These are phyloP conservation scores for Sclerotinia subarctica DNA, from an alignment of 2,329 filamentous ascomycete species.

Conservation along the genomic window DNA sequence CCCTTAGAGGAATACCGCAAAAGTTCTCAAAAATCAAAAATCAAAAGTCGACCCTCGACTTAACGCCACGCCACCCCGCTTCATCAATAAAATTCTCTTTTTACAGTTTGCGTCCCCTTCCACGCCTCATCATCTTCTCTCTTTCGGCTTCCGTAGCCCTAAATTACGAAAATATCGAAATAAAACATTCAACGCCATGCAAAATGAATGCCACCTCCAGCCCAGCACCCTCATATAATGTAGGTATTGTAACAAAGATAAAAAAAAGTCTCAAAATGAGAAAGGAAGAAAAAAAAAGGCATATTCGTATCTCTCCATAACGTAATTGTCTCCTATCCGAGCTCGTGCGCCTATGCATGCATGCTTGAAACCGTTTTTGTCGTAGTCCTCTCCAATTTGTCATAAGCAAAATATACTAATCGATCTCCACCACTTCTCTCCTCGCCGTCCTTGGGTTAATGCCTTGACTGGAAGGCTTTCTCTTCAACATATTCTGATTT, in stretches of 20 bases:
- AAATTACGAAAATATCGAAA: conserved; percentile 1
- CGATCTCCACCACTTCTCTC: conserved; percentile 32
- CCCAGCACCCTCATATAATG: conserved; percentile 9
- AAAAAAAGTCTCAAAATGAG: background rate
- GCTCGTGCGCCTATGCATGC: conserved; percentile 17
- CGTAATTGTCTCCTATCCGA: conserved; percentile 16
- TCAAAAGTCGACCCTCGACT: conserved; percentile 1
- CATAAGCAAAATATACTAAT: conserved; percentile 23
- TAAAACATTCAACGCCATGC: background rate
- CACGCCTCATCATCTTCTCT: background rate
- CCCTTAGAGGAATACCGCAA: background rate
- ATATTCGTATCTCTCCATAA: conserved; percentile 12
- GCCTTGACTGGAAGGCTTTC: conserved; percentile 27
- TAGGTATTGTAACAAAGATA: conserved; percentile 15
- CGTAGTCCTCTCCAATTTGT: conserved; percentile 6
- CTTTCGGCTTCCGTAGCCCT: background rate
- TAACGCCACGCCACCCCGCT: conserved; percentile 11
- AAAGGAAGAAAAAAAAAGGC: background rate
- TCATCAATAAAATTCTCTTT: conserved; percentile 16
- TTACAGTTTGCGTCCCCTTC: conserved; percentile 1
- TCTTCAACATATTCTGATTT: conserved; percentile 26
- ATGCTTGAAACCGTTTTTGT: conserved; percentile 12
- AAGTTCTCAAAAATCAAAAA: background rate
- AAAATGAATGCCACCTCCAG: conserved; percentile 5
- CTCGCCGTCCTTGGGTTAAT: conserved; percentile 24